A percentile compares a stretch with the other conserved stretches of the same genome.
Evolutionary conservation across 1,284 basidiomycete species (phyloP).

Genomic region (Sphagnurus paluster): DNA sequence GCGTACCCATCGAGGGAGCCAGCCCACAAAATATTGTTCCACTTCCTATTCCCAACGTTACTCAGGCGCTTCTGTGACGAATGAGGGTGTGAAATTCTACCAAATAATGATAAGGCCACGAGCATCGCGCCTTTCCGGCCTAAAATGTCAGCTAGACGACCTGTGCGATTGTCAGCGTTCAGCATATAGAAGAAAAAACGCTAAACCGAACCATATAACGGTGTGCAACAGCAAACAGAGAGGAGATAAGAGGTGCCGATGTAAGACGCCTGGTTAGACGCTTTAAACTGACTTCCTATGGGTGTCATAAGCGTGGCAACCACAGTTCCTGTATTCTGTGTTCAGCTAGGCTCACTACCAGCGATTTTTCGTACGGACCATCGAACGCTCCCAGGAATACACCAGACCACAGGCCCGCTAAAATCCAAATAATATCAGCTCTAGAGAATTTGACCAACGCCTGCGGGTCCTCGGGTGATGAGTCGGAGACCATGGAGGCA

Average conservation of each 20-base stretch:
- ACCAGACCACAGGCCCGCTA: conserved; percentile 74
- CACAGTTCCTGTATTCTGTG: conserved; percentile 56
- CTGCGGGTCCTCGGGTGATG: conserved; percentile 27
- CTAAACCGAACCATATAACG: conserved; percentile 70
- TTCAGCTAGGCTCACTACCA: conserved; percentile 11
- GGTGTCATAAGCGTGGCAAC: conserved; percentile 78
- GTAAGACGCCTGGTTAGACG: conserved; percentile 81
- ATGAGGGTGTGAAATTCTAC: conserved; percentile 43
- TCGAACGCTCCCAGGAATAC: conserved; percentile 83
- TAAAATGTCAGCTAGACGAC: conserved; percentile 84
- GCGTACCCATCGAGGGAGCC: conserved; percentile 80
- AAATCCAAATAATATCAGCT: conserved; percentile 62
- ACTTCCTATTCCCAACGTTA: conserved; percentile 48
- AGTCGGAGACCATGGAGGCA: conserved; percentile 25
- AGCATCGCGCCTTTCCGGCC: conserved; percentile 86
- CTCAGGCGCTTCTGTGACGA: conserved; percentile 3
- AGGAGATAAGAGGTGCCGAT: conserved; percentile 87
- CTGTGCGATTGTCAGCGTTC: conserved; percentile 38
- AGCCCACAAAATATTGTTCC: conserved; percentile 84
- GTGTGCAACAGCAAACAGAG: conserved; percentile 89
- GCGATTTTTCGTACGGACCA: conserved; percentile 42
- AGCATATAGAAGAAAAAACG: conserved; percentile 12
- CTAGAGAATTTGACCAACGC: conserved; percentile 48
- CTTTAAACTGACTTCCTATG: conserved; percentile 77
- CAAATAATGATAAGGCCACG: conserved; percentile 78